Evolutionary conservation across 441 rosid genomes (phyloP), one percentile per base, ranked within the genome.

Genomic region (Metrosideros polymorpha): DNA sequence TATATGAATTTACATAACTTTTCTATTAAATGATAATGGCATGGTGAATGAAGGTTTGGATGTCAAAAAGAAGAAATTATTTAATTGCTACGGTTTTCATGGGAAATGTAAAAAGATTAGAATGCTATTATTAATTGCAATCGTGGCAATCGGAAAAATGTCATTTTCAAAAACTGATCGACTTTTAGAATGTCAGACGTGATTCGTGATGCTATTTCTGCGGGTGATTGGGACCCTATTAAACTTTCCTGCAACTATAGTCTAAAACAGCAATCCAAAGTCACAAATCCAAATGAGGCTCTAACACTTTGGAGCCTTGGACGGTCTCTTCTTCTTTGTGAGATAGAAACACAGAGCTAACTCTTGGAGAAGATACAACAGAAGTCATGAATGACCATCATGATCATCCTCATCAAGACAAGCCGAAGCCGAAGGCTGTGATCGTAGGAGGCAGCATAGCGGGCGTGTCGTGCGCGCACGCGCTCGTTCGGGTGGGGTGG

Each of bases 381-480:
- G 2, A 63, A 63, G 25, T 35, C 76, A 63, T 63, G 76, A 32
- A 63, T 32, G 43, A 63, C 12, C 17, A 35, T 35, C 12, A 18
- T 4, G 76, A 18, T 32, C 76, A 18, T 63, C 76, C 76, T 63
- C 76, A 63, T 32, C 76, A 32, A 63, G 32, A 32, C 76, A 32
- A 63, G 76, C 42, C 19, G 12, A 61, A 57, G 30, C 19, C 22
- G 19, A 93, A 87, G 90, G 98, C 94, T 45, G 88, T 95, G 84
- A 90, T 94, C 0, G 93, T 94, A 14, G 99, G 99, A 63, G 98
- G 97, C 82, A 96, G 99, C 92, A 91, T 94, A 86, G 98, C 94
- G 1, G 97, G 96, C 39, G 39, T 94, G 82, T 92, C 96, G 32
- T 92, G 96, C 87, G 96, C 96, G 45, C 98, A 94, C 86, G 86